phyloP scores from a whole-genome alignment of 345 rosid species.

The Capsella bursapastoris region DNA sequence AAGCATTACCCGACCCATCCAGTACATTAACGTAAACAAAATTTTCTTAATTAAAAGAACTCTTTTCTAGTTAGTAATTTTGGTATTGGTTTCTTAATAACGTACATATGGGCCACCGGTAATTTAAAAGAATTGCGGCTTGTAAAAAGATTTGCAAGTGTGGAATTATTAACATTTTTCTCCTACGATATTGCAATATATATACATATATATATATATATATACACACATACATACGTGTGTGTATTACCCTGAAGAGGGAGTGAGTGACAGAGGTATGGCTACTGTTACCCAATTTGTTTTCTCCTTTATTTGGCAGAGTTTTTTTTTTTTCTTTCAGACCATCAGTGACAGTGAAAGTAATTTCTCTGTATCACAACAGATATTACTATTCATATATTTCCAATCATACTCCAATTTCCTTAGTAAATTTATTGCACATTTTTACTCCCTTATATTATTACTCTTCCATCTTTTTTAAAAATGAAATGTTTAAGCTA shows the following conservation, averaged over 20 bases:
- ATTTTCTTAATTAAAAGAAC: no score
- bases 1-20: neutral
- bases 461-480: neutral
- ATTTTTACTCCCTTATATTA: neutral
- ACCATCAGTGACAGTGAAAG: slow-evolving; percentile 25
- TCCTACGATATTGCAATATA: neutral
- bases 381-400: neutral
- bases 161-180: neutral
- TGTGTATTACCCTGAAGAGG: neutral
- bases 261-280: slow-evolving; percentile 41
- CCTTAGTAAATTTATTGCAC: neutral
- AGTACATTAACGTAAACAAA: neutral
- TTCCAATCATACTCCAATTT: slow-evolving; percentile 11
- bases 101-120: slow-evolving; percentile 21
- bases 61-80: neutral
- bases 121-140: slow-evolving; percentile 27
- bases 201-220: no score
- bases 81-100: neutral
- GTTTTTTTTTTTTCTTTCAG: slow-evolving; percentile 1
- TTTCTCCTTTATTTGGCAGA: slow-evolving; percentile 28
- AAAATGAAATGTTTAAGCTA: neutral
- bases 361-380: slow-evolving; percentile 12
- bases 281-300: slow-evolving; percentile 36
- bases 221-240: neutral
- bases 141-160: neutral